Evolutionary conservation across 495 filamentous ascomycete species (phyloP).

Genomic region (Xylaria sp.): DNA sequence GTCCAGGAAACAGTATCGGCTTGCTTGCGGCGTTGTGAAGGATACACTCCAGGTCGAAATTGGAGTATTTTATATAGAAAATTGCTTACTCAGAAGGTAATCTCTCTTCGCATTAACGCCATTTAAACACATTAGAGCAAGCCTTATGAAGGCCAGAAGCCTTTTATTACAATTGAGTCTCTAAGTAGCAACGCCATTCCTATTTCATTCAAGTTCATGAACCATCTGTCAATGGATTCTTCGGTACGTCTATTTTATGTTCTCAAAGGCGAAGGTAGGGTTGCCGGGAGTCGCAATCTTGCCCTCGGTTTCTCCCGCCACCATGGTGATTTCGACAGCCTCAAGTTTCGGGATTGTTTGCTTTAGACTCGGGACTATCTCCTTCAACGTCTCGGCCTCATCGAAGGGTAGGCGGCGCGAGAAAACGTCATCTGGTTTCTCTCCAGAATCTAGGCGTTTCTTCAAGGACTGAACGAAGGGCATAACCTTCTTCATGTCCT

Average conservation of each 20-base stretch:
- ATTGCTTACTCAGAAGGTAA: not conserved
- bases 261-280: slow-evolving; percentile 80
- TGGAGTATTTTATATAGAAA: no score
- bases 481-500: slow-evolving; percentile 97
- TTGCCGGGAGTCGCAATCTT: slow-evolving; percentile 76
- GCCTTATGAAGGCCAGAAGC: not conserved
- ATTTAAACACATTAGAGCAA: not conserved
- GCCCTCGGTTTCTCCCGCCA: slow-evolving; percentile 73
- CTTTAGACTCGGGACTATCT: slow-evolving; percentile 59
- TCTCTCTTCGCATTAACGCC: not conserved
- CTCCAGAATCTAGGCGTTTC: slow-evolving; percentile 70
- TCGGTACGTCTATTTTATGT: slow-evolving; percentile 56
- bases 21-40: no score
- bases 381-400: slow-evolving; percentile 71
- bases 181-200: not conserved
- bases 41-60: no score
- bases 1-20: no score
- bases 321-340: slow-evolving; percentile 59
- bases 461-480: slow-evolving; percentile 91
- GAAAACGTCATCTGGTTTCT: slow-evolving; percentile 70
- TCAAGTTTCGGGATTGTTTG: slow-evolving; percentile 67
- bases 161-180: not conserved
- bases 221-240: not conserved
- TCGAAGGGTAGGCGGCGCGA: slow-evolving; percentile 85
- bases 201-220: not conserved